Evolutionary conservation across 208 protist genomes (phyloP).

Genomic region (Leishmania turanica): DNA sequence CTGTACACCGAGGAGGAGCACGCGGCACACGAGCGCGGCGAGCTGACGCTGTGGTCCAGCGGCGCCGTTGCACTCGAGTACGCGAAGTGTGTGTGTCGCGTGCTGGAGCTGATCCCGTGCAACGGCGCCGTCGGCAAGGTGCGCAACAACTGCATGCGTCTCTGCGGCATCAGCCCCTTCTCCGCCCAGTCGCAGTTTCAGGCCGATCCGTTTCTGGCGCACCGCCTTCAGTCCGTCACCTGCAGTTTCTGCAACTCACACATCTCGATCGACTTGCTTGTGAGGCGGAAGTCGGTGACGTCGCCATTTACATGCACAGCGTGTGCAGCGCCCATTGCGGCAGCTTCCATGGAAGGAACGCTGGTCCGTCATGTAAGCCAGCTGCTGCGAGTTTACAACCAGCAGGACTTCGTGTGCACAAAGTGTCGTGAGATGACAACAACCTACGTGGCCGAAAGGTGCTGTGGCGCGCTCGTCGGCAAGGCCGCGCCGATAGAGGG

Average conservation of each 20-base stretch:
- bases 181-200: slow-evolving; percentile 59
- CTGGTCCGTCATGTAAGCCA: slow-evolving; percentile 80
- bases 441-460: slow-evolving; percentile 69
- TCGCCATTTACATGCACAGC: slow-evolving; percentile 56
- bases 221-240: slow-evolving; percentile 43
- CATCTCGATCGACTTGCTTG: slow-evolving; percentile 61
- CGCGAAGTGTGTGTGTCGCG: slow-evolving; percentile 68
- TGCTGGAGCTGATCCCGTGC: slow-evolving; percentile 77
- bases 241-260: slow-evolving; percentile 85
- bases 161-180: slow-evolving; percentile 89
- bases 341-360: slow-evolving; percentile 64
- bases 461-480: slow-evolving; percentile 76
- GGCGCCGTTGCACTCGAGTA: slow-evolving; percentile 74
- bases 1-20: slow-evolving; percentile 61
- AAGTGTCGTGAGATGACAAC: slow-evolving; percentile 81
- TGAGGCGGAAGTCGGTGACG: slow-evolving; percentile 28
- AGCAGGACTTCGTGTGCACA: slow-evolving; percentile 89
- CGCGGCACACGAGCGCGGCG: slow-evolving; percentile 19
- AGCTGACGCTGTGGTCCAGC: slow-evolving; percentile 38
- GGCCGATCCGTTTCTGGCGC: slow-evolving; percentile 39
- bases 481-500: slow-evolving; percentile 50
- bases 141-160: slow-evolving; percentile 88
- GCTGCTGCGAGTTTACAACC: slow-evolving; percentile 48
- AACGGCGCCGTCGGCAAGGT: slow-evolving; percentile 68
- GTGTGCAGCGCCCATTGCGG: slow-evolving; percentile 73